Evolutionary conservation across 768 basidiomycete species (phyloP).

Genomic region (Thelephora ganbajun): DNA sequence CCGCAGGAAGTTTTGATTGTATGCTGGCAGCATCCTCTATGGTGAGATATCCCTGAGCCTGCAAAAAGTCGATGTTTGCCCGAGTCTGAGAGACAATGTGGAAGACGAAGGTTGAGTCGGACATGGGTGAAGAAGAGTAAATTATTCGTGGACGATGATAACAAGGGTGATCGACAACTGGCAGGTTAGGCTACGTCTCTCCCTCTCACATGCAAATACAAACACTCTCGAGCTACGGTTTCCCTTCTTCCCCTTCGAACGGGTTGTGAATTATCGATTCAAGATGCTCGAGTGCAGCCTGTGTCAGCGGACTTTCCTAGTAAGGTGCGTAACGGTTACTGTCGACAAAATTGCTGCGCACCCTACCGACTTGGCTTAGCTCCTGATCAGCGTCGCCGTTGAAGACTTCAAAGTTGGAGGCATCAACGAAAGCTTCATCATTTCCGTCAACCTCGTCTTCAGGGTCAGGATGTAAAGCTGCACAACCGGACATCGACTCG

Average conservation of each 20-base stretch:
- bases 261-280: conserved; percentile 70
- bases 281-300: conserved; percentile 75
- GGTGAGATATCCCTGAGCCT: conserved; percentile 27
- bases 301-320: conserved; percentile 38
- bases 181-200: neutral
- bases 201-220: no score
- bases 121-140: neutral
- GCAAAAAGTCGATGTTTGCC: conserved; percentile 32
- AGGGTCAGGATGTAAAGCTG: conserved; percentile 72
- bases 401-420: conserved; percentile 34
- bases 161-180: neutral
- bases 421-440: conserved; percentile 29
- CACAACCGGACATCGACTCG: conserved; percentile 74
- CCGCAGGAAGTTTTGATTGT: conserved; percentile 22
- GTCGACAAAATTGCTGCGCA: conserved; percentile 81
- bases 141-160: neutral
- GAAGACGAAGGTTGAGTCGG: conserved; percentile 30
- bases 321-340: conserved; percentile 72
- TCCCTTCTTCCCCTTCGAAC: conserved; percentile 11
- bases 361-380: conserved; percentile 80
- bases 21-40: conserved; percentile 26
- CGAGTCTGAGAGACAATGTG: conserved; percentile 36
- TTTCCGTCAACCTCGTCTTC: conserved; percentile 33
- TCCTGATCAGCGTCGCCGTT: conserved; percentile 53
- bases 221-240: neutral